Percentiles rank a stretch among this genome's conserved stretches.
Evolutionary conservation across 805 yeast genomes (phyloP).

Genomic region (Clavispora fructus): DNA sequence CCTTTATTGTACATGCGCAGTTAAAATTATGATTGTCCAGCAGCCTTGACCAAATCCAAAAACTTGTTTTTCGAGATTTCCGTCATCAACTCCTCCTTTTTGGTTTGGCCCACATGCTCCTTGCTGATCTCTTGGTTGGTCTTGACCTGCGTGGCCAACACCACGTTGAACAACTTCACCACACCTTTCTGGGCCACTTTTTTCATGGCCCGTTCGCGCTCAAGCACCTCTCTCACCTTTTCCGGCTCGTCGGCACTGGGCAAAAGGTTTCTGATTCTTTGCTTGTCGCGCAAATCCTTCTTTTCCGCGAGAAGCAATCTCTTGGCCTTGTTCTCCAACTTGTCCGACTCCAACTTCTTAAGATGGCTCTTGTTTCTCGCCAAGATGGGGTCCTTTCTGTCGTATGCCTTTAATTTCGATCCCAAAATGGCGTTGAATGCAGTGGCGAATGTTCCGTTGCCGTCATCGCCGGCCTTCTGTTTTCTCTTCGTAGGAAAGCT

Average conservation of each 20-base stretch:
- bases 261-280: slow-evolving; percentile 61
- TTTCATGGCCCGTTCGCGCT: slow-evolving; percentile 62
- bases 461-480: slow-evolving; percentile 57
- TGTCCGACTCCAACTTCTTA: slow-evolving; percentile 72
- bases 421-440: slow-evolving; percentile 83
- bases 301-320: slow-evolving; percentile 66
- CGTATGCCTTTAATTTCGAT: slow-evolving; percentile 83
- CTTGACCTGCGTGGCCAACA: slow-evolving; percentile 68
- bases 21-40: slow-evolving; percentile 41
- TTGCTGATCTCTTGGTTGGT: slow-evolving; percentile 47
- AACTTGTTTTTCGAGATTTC: slow-evolving; percentile 88
- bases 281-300: slow-evolving; percentile 58
- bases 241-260: slow-evolving; percentile 56
- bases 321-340: slow-evolving; percentile 79
- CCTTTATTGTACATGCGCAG: not conserved
- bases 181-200: slow-evolving; percentile 88
- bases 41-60: slow-evolving; percentile 79
- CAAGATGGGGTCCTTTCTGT: slow-evolving; percentile 83
- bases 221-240: slow-evolving; percentile 54
- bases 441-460: slow-evolving; percentile 69
- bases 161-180: slow-evolving; percentile 77
- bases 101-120: slow-evolving; percentile 41
- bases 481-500: slow-evolving; percentile 47
- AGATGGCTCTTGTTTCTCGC: slow-evolving; percentile 71
- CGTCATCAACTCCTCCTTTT: slow-evolving; percentile 56